Evolutionary conservation across 2,329 filamentous ascomycete species (phyloP), one percentile per base, ranked within the genome.

Genomic region (Aspergillus sp.): DNA sequence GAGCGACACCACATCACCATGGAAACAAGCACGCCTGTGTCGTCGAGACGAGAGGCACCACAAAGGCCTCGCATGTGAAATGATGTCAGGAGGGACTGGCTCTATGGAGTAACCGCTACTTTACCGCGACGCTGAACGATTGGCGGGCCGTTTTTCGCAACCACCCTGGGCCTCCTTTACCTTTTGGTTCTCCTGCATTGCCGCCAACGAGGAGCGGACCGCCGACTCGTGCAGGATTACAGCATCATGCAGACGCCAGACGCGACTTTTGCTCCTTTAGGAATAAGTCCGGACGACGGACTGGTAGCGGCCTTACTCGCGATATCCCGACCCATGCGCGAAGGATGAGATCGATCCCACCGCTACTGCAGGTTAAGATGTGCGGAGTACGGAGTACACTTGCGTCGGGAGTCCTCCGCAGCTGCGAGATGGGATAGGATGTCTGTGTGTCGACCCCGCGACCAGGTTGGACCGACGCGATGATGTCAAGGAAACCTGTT

Each of bases 151-250:
- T 7, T 6, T 29, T 29, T 29, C 25, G 25, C 25, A 29, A 29
- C 7, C 34, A n/a, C 34, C 34, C 34, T n/a, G 34, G 34, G 6
- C 14, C 34, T 17, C 16, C 34, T n/a, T 4, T 7, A 38, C 57
- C 31, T 43, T 58, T 63, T 57, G 21, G 57, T 55, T 56, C 53
- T 55, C 47, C 40, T 62, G 57, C 63, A 64, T 64, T 49, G 19
- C 45, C 47, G 51, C 50, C 53, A 52, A 50, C 34, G 31, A 40
- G 46, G 29, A 41, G 42, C 47, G 55, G 46, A 41, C 47, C 43
- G 50, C 46, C 31, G 21, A 45, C 47, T 51, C 48, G 57, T 52
- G 49, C 49, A 51, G 40, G 40, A 69, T 69, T 59, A 62, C 62
- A 56, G 44, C 59, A 59, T 60, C 48, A n/a, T 59, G 58, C 63